Percentiles rank a stretch among this genome's conserved stretches.
Conservation (phyloP, 176 grass and related monocot species). For the Luzula sylvatica region DNA sequence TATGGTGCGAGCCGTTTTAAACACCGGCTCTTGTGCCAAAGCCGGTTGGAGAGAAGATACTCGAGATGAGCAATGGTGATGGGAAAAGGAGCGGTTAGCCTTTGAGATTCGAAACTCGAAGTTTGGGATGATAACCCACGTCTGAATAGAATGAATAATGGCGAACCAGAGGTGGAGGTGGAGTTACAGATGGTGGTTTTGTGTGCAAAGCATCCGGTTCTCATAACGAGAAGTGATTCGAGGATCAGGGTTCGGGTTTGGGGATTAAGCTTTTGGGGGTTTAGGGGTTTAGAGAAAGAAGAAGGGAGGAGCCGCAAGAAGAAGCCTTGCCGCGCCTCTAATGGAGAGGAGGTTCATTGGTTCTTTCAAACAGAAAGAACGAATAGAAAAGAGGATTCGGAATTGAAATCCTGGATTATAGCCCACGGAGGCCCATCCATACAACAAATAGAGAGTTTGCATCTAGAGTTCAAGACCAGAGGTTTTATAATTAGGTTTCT, state of each 20-base stretch:
- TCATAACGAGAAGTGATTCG: conserved; percentile 18
- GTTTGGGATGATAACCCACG: conserved; percentile 9
- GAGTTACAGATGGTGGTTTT: not conserved
- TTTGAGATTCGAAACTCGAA: not conserved
- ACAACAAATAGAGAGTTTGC: no score
- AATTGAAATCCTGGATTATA: no score
- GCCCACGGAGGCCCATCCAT: no score
- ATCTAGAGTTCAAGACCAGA: no score
- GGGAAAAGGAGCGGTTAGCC: conserved; percentile 1
- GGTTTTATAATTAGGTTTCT: no score
- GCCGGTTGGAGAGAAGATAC: conserved; percentile 40
- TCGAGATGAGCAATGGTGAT: conserved; percentile 31
- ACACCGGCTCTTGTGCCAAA: conserved; percentile 39
- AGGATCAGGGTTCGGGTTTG: not conserved
- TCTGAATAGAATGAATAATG: not conserved
- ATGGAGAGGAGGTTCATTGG: not conserved
- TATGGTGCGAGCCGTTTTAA: conserved; percentile 36
- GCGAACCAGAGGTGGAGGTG: not conserved
- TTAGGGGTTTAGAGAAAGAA: not conserved
- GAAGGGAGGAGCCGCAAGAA: not conserved
- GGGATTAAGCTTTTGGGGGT: conserved; percentile 31
- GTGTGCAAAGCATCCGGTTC: conserved; percentile 21
- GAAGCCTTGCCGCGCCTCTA: conserved; percentile 22
- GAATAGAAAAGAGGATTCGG: no score
- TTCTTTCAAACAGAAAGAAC: no score